A percentile compares a stretch with the other conserved stretches of the same genome.
Conservation (phyloP, 192 early-diverging fungal species). For the Podila verticillata region DNA sequence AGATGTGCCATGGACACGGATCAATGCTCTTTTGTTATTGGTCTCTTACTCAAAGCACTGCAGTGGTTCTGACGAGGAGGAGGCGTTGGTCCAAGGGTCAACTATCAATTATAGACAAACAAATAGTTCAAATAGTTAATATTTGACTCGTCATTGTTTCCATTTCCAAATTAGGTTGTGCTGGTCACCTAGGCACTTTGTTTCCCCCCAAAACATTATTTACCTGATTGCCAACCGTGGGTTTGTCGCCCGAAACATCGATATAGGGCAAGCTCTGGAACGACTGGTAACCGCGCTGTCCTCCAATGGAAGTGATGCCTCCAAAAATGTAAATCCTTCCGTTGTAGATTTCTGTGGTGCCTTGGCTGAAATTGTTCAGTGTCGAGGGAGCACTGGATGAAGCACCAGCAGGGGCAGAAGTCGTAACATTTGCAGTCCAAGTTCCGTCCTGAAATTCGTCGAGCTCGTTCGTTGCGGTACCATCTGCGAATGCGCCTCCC, state of each 20-base stretch:
- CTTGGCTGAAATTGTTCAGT: constrained; percentile 10
- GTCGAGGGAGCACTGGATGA: background rate
- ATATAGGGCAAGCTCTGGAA: constrained; percentile 31
- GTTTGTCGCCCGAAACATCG: background rate
- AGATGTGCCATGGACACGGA: background rate
- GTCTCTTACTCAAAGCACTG: constrained; percentile 19
- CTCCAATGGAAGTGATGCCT: constrained; percentile 16
- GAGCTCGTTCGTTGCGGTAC: constrained; percentile 21
- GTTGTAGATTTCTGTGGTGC: constrained; percentile 18
- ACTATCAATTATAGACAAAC: constrained; percentile 10
- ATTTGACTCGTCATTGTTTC: background rate
- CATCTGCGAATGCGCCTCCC: constrained; percentile 16
- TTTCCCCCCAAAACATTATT: too few relatives aligned
- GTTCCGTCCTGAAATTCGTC: constrained; percentile 15
- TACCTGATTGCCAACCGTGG: too few relatives aligned
- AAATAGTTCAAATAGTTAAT: background rate
- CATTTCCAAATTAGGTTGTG: background rate
- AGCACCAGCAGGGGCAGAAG: background rate
- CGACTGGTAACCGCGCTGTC: constrained; percentile 16
- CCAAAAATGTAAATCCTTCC: constrained; percentile 38
- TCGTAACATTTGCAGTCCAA: constrained; percentile 3
- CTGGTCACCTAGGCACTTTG: too few relatives aligned
- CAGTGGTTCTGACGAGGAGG: constrained; percentile 36
- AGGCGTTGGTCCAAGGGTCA: constrained; percentile 17
- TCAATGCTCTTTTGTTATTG: background rate